Base-by-base conservation (phyloP, 805 yeast genomes). In the Wickerhamiella kurtzmanii region DNA sequence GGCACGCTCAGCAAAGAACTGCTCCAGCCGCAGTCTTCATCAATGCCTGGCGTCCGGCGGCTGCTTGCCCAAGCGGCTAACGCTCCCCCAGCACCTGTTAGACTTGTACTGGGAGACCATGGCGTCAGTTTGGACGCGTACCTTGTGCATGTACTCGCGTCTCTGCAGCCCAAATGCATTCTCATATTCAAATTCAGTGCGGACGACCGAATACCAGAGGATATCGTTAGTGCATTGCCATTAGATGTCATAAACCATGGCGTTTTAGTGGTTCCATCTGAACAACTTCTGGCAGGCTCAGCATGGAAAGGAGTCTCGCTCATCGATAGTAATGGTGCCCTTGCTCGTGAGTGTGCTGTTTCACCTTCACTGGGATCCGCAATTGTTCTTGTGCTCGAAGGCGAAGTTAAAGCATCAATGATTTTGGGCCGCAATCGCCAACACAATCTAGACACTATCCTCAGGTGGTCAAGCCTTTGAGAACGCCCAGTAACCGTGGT, bases 301-400 rank as follows among this genome's bases (percentile, higher is more conserved):
- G 9, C 25, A 19, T 19, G 22, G 22, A 8, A 36, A 6, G 38
- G 38, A 5, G 25, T 21, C 9, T 11, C 20, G n/a, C 25, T 38
- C 8, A 52, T 52, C 41, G 66, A 62, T 48, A 53, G 52, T 9
- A 18, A 37, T 1, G 58, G 57, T 2, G 49, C 50, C 8, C 56
- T 63, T 3, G 65, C 62, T 6, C 43, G 45, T 17, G 55, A 55
- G 43, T 60, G 64, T 44, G 50, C 60, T 2, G 64, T 57, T 17
- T 36, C 57, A 28, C 60, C 58, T 35, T 64, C 63, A 2, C 46
- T 61, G n/a, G 67, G 66, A 2, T 64, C 66, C 9, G 60, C 64
- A 2, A 49, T 63, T 8, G 64, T 62, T 13, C 50, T 53, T 39
- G 53, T 62, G 11, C 58, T 56, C 16, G 47, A 56, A 40, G 48